A percentile compares a stretch with the other conserved stretches of the same genome.
Evolutionary conservation across 192 early-diverging fungal species (phyloP).

Genomic region (Entomortierella parvispora): DNA sequence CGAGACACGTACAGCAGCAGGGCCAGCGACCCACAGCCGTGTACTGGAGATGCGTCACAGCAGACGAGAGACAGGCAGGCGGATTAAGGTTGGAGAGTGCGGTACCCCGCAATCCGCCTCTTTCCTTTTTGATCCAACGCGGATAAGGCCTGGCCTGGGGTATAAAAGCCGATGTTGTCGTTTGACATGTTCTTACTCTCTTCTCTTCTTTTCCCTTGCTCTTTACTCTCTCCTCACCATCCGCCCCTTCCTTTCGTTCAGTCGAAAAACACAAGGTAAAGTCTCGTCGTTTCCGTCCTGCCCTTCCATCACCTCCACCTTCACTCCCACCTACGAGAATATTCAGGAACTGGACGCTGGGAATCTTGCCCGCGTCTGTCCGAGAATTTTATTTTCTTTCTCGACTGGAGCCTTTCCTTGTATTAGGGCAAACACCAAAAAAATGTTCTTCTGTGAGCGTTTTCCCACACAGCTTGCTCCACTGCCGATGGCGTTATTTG

Average conservation of each 20-base stretch:
- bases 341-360: background rate
- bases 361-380: too few species aligned
- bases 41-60: background rate
- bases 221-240: background rate
- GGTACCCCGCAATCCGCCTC: conserved; percentile 32
- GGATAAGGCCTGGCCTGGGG: too few species aligned
- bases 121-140: conserved; percentile 7
- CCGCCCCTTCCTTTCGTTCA: background rate
- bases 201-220: conserved; percentile 10
- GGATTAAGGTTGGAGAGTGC: too few species aligned
- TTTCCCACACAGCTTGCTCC: too few species aligned
- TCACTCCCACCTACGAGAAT: background rate
- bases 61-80: too few species aligned
- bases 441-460: too few species aligned
- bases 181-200: conserved; percentile 10
- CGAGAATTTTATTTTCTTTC: too few species aligned
- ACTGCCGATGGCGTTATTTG: too few species aligned
- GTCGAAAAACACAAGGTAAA: conserved; percentile 1
- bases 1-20: background rate
- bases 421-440: too few species aligned
- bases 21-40: background rate
- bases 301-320: background rate
- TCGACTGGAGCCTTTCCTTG: too few species aligned
- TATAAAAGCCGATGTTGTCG: conserved; percentile 6
- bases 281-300: background rate